These are phyloP conservation scores for Thuidium tamariscinum DNA, from an alignment of 225 moss, liverwort and hornwort species.

Conservation along the genomic window DNA sequence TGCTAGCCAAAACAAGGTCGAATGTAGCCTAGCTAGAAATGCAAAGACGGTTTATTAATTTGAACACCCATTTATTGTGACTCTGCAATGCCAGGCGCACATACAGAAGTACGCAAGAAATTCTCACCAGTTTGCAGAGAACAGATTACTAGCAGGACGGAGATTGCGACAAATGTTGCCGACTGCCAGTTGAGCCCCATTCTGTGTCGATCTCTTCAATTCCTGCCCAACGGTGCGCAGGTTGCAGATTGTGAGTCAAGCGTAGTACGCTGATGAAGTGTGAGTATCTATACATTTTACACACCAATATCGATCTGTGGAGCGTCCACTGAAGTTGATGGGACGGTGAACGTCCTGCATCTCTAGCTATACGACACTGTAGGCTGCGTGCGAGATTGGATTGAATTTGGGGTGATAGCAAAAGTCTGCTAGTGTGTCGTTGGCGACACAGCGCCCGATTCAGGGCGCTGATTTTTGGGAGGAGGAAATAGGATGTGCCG, in stretches of 20 bases:
- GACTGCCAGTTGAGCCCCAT: background rate
- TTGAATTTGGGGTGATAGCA: background rate
- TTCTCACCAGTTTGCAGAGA: background rate
- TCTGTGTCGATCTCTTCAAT: background rate
- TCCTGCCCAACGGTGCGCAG: background rate
- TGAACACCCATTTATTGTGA: too few relatives aligned
- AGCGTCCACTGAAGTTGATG: background rate
- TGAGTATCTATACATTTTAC: background rate
- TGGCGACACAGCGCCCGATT: too few relatives aligned
- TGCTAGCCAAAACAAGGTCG: background rate
- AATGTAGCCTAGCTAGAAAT: background rate
- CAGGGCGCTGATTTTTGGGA: background rate
- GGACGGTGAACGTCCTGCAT: background rate
- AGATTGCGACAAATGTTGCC: background rate
- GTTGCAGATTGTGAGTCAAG: background rate
- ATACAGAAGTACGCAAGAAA: background rate
- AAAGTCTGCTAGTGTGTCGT: background rate
- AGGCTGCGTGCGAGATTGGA: background rate
- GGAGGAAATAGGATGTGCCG: background rate
- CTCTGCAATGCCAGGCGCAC: background rate
- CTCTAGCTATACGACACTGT: background rate
- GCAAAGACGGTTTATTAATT: background rate
- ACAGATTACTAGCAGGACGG: background rate
- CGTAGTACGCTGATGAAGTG: background rate
- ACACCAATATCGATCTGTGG: background rate